A percentile compares a stretch with the other conserved stretches of the same genome.
phyloP scores from a whole-genome alignment of 202 grass and related monocot genomes.

The Schoenoplectus tabernaemontani region DNA sequence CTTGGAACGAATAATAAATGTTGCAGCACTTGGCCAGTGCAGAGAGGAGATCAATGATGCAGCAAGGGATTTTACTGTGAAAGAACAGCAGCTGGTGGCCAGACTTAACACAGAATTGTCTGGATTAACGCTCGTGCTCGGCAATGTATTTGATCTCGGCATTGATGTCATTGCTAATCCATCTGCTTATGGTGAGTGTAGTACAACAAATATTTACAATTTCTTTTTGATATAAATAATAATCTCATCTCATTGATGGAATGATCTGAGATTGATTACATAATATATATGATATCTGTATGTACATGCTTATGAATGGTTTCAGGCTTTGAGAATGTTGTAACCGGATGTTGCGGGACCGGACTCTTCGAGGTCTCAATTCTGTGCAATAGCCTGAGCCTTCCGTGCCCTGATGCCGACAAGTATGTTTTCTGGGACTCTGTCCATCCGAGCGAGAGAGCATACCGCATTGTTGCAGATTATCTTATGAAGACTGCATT shows the following conservation, averaged over 20 bases:
- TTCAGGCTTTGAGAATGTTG: constrained; percentile 35
- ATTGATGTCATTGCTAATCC: constrained; percentile 13
- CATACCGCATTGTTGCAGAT: constrained; percentile 29
- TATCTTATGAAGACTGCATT: constrained; percentile 45
- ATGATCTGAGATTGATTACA: neutral
- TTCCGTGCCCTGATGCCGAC: constrained; percentile 31
- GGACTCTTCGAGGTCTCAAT: constrained; percentile 37
- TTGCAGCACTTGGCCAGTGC: neutral
- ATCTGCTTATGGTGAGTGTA: constrained; percentile 19
- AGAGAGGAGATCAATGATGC: constrained; percentile 20
- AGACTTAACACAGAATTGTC: constrained; percentile 3
- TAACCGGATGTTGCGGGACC: constrained; percentile 34
- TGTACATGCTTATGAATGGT: neutral
- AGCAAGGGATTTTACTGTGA: constrained; percentile 21
- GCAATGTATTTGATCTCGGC: constrained; percentile 9
- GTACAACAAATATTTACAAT: neutral
- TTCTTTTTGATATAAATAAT: neutral
- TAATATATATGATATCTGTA: neutral
- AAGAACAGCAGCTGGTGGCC: neutral
- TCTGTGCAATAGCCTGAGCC: constrained; percentile 27
- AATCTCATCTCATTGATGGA: neutral
- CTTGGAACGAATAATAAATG: neutral
- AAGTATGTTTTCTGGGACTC: constrained; percentile 50
- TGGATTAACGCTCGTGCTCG: neutral
- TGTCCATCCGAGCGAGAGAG: constrained; percentile 39